Percentiles rank a stretch among this genome's conserved stretches.
Conservation (phyloP, 1,284 basidiomycete species). For the Somion occarium region DNA sequence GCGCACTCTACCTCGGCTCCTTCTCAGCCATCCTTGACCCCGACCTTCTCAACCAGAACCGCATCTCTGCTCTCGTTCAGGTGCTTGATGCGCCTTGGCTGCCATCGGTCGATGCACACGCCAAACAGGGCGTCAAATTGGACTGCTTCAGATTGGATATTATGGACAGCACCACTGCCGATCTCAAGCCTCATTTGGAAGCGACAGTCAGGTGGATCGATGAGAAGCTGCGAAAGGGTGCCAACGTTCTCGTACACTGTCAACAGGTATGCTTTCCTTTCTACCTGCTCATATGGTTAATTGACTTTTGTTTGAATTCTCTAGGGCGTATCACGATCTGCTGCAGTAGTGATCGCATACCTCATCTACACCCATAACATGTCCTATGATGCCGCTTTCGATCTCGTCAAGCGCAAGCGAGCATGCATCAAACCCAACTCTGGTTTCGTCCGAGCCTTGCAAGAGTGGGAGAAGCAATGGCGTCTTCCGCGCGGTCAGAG, state of each 20-base stretch:
- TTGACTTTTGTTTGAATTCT: slow-evolving; percentile 28
- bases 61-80: slow-evolving; percentile 60
- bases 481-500: not conserved
- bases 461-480: slow-evolving; percentile 9
- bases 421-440: slow-evolving; percentile 69
- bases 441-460: slow-evolving; percentile 36
- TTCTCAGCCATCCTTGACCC: slow-evolving; percentile 34
- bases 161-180: slow-evolving; percentile 49
- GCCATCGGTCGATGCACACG: slow-evolving; percentile 41
- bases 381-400: slow-evolving; percentile 59
- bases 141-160: slow-evolving; percentile 62
- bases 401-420: slow-evolving; percentile 52
- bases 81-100: slow-evolving; percentile 69
- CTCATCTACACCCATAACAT: slow-evolving; percentile 61
- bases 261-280: slow-evolving; percentile 46
- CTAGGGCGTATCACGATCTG: slow-evolving; percentile 63
- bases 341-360: slow-evolving; percentile 64
- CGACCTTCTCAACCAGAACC: slow-evolving; percentile 31
- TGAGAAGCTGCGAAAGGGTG: slow-evolving; percentile 40
- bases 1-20: slow-evolving; percentile 36
- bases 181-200: slow-evolving; percentile 51
- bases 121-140: slow-evolving; percentile 43
- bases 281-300: not conserved
- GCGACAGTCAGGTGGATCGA: slow-evolving; percentile 53
- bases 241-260: slow-evolving; percentile 61